These are phyloP conservation scores for Fusarium aywerte DNA, from an alignment of 2,329 filamentous ascomycete species.

Conservation along the genomic window DNA sequence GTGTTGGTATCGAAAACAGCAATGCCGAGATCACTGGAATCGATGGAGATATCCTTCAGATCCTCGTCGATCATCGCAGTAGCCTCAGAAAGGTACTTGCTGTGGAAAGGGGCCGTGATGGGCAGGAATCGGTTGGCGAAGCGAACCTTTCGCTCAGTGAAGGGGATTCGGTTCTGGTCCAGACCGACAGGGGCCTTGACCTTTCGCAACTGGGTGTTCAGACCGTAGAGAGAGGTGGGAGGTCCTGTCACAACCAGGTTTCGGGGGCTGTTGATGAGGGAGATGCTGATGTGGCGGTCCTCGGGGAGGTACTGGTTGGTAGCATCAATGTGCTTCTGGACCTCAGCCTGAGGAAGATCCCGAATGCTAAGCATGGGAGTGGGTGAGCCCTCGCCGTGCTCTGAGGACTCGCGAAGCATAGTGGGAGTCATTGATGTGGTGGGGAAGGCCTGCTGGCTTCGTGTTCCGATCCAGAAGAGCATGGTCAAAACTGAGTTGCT, in stretches of 20 bases:
- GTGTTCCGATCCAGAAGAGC: constrained; percentile 97
- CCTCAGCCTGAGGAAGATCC: constrained; percentile 85
- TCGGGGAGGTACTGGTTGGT: constrained; percentile 96
- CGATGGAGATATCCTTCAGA: constrained; percentile 82
- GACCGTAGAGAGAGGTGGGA: constrained; percentile 93
- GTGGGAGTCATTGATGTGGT: constrained; percentile 91
- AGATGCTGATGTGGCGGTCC: constrained; percentile 94
- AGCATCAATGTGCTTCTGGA: constrained; percentile 95
- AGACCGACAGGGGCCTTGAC: constrained; percentile 97
- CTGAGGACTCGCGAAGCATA: constrained; percentile 90
- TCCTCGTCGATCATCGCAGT: constrained; percentile 87
- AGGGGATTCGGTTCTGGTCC: constrained; percentile 93
- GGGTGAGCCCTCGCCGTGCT: constrained; percentile 93
- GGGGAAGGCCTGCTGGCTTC: constrained; percentile 97
- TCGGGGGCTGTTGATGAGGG: constrained; percentile 93
- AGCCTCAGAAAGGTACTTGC: constrained; percentile 87
- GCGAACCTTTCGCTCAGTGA: constrained; percentile 94
- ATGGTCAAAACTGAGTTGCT: constrained; percentile 85
- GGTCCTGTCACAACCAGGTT: constrained; percentile 98
- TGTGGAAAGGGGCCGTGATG: constrained; percentile 98
- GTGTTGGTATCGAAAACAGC: constrained; percentile 91
- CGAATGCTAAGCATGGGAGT: constrained; percentile 99
- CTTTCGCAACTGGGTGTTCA: constrained; percentile 94
- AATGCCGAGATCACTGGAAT: constrained; percentile 78
- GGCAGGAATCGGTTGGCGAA: constrained; percentile 97